Evolutionary conservation across 768 basidiomycete genomes (phyloP), one percentile per base, ranked within the genome.

Genomic region (Leccinum sublutescens): DNA sequence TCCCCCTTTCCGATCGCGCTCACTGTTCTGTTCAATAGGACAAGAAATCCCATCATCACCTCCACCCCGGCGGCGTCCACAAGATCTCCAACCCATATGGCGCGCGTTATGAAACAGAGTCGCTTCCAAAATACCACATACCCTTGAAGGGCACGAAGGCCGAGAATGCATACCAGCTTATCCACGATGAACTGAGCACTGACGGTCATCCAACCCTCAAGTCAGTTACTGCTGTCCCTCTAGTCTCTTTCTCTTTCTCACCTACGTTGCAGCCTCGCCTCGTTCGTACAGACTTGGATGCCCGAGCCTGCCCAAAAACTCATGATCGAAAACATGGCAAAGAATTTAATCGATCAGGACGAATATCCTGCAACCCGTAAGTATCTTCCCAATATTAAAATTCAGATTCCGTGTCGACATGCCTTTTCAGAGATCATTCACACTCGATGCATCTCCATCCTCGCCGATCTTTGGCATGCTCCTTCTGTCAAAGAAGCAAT

Each of bases 221-320:
- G 69, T 70, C 2, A 58, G 59, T 34, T n/a, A 31, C 4, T 31
- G 5, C n/a, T 12, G 4, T 36, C 17, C 7, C 31, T 21, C 14
- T 53, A 15, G 2, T 3, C 5, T 40, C 11, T 29, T 52, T 2
- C 47, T 17, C 19, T 10, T 21, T 55, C 50, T 62, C 23, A 70
- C 27, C 17, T 51, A 21, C n/a, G 38, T 34, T 33, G 3, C 50
- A 74, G 74, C 71, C 76, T 88, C 14, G 86, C 86, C 0, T 85
- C 84, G 17, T 87, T 88, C 61, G 87, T 88, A 7, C 78, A 85
- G 54, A 88, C 86, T 1, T 85, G 82, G 81, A 85, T 85, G 82
- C 79, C 82, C 31, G 74, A 75, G 10, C 64, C 77, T 43, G 83
- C 78, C 25, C 72, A 82, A 61, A 80, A 80, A 62, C 78, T 88